phyloP scores from a whole-genome alignment of 176 grass and related monocot genomes.

The Oryza glaberrima region DNA sequence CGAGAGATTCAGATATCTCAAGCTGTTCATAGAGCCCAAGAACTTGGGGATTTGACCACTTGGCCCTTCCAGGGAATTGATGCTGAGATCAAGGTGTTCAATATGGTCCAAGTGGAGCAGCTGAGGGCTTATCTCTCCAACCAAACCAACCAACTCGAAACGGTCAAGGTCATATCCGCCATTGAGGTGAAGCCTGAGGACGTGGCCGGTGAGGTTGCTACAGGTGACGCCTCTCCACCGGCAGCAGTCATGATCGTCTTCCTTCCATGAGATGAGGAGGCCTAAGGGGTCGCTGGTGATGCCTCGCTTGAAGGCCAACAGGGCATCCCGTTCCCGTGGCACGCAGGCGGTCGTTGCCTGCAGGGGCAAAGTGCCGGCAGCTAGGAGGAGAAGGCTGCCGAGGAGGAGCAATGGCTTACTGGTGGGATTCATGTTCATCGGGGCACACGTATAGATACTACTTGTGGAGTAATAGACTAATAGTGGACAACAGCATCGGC shows the following conservation, averaged over 20 bases:
- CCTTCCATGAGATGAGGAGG: background rate
- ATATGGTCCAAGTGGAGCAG: conserved; percentile 27
- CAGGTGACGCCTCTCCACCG: conserved; percentile 37
- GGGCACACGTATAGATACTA: too few species aligned
- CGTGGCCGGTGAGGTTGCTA: background rate
- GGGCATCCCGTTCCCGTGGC: background rate
- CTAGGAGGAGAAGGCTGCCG: too few species aligned
- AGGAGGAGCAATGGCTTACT: too few species aligned
- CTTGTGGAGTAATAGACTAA: too few species aligned
- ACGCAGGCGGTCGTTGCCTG: too few species aligned
- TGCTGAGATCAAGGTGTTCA: conserved; percentile 28
- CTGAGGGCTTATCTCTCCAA: conserved; percentile 29
- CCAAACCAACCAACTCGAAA: background rate
- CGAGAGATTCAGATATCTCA: conserved; percentile 38
- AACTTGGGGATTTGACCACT: background rate
- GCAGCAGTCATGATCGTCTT: conserved; percentile 23
- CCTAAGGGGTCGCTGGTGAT: background rate
- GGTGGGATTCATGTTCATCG: too few species aligned
- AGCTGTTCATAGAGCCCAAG: conserved; percentile 17
- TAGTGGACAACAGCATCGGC: too few species aligned
- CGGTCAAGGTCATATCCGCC: background rate
- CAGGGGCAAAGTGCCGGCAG: too few species aligned
- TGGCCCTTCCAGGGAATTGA: background rate
- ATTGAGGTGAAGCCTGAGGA: conserved; percentile 15
- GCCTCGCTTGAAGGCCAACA: conserved; percentile 33